These are phyloP conservation scores for cucumber (Cucumis sativus) DNA, from an alignment of 306 rosid species.

Conservation along the genomic window DNA sequence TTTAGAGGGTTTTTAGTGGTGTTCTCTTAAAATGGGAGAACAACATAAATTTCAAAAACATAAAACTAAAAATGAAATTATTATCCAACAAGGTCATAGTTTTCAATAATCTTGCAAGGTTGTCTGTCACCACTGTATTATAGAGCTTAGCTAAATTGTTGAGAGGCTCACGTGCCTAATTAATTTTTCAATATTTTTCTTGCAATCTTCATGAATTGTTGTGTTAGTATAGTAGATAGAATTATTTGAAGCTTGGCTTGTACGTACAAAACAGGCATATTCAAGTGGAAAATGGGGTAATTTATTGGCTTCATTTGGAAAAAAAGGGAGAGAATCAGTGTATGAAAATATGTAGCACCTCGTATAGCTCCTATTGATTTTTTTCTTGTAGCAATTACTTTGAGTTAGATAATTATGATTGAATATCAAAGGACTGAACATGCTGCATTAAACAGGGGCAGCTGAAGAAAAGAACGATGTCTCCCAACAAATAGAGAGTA, in stretches of 20 bases:
- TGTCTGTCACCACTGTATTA: background rate
- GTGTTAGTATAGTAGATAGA: background rate
- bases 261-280: background rate
- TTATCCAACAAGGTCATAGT: too few species aligned
- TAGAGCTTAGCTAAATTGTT: background rate
- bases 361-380: background rate
- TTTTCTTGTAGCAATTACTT: background rate
- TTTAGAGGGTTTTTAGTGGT: background rate
- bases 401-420: background rate
- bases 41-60: too few species aligned
- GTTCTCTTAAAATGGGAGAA: too few species aligned
- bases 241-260: background rate
- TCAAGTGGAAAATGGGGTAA: background rate
- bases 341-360: background rate
- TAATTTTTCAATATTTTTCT: background rate
- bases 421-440: background rate
- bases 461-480: constrained; percentile 43
- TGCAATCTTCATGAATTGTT: background rate
- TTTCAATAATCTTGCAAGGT: background rate
- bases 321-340: background rate
- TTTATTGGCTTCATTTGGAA: background rate
- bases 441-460: constrained; percentile 3
- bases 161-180: background rate
- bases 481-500: constrained; percentile 42
- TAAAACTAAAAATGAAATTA: too few species aligned